Conservation (phyloP, 2,329 filamentous ascomycete genomes). For the Albifimbria verrucaria region DNA sequence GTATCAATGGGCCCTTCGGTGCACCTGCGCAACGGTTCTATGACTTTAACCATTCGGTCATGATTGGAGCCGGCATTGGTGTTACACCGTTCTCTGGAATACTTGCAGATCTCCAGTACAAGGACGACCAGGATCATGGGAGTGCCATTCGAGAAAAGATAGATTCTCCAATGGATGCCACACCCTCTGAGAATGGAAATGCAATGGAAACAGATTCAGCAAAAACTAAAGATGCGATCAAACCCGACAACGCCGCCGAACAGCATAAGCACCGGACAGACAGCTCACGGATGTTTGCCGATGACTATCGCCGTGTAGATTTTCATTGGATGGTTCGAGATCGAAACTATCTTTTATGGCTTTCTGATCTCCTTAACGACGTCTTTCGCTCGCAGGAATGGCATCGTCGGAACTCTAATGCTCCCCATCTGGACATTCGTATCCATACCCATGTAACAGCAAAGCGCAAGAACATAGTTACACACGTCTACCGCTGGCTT, state of each 20-base stretch:
- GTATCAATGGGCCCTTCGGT: constrained; percentile 55
- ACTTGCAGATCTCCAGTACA: constrained; percentile 49
- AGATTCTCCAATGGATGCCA: not conserved
- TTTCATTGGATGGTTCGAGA: constrained; percentile 61
- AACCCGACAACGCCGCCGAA: constrained; percentile 8
- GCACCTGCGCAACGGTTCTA: constrained; percentile 57
- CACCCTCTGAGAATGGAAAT: not conserved
- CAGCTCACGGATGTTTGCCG: constrained; percentile 22
- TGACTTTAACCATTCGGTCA: constrained; percentile 52
- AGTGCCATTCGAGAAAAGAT: constrained; percentile 14
- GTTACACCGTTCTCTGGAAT: constrained; percentile 57
- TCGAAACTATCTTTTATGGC: constrained; percentile 53
- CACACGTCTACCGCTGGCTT: constrained; percentile 53
- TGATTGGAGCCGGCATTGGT: constrained; percentile 55
- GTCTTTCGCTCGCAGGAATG: constrained; percentile 36
- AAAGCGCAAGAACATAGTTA: constrained; percentile 48
- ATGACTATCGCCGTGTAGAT: constrained; percentile 48
- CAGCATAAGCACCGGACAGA: constrained; percentile 12
- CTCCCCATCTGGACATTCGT: constrained; percentile 46
- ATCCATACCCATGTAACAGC: constrained; percentile 56
- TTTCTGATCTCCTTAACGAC: constrained; percentile 52
- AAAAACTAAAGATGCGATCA: constrained; percentile 4
- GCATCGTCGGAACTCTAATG: constrained; percentile 31
- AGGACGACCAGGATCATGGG: constrained; percentile 34
- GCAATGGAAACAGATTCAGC: not conserved